Evolutionary conservation across 2,329 filamentous ascomycete genomes (phyloP), one percentile per base, ranked within the genome.

Genomic region (Colletotrichum costaricense): DNA sequence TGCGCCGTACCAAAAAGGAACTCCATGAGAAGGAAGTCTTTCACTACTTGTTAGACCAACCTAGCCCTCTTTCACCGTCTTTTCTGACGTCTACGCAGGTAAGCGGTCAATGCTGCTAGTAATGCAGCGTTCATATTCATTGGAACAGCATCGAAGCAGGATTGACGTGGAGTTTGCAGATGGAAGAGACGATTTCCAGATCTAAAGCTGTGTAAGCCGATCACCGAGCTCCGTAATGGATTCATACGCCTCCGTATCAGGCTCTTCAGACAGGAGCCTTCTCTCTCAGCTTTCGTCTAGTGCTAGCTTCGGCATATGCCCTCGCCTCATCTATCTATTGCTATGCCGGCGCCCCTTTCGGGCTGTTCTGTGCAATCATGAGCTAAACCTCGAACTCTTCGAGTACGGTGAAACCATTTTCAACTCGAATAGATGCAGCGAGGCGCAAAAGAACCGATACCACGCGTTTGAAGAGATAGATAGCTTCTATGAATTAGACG

Each of bases 161-260:
- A 54, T 56, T 46, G 66, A 63, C 57, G n/a, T 35, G 26, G 6
- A 63, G 49, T 72, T 58, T 72, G 49, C 69, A 26, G 52, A 63
- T 67, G 14, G 22, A 71, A 63, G 49, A 56, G 58, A 68, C 24
- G 66, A 63, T 22, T 14, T 46, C 42, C 30, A 22, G 46, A 26
- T 52, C 49, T 26, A 28, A n/a, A 19, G 24, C 16, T 2, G 54
- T 42, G 52, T 7, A 30, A 16, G 16, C 2, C 35, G 14, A 52
- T 28, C 52, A 57, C 60, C 14, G n/a, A 38, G 19, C n/a, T 16
- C 52, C 11, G 16, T 59, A 49, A 6, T 28, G 22, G 26, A 3
- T 33, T 14, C 30, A 14, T 24, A 22, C 30, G 35, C 42, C 52
- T 33, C 56, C 22, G 26, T 33, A 14, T n/a, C 33, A 2, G 33